These are phyloP conservation scores for Eurotiales sp. DNA, from an alignment of 2,329 filamentous ascomycete species.

Conservation along the genomic window DNA sequence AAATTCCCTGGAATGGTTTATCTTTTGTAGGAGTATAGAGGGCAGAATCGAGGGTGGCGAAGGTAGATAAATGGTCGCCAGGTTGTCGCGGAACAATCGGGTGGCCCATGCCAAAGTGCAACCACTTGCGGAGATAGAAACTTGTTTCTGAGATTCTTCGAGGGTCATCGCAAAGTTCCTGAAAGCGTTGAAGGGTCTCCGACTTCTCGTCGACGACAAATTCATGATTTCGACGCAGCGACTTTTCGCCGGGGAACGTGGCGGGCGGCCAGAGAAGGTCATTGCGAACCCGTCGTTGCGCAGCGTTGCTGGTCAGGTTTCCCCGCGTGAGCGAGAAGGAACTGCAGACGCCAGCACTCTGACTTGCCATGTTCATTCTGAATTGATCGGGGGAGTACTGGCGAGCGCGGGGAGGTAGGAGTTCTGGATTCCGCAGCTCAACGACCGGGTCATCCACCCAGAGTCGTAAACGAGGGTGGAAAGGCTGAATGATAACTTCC, in stretches of 20 bases:
- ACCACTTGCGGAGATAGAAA: conserved; percentile 74
- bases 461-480: conserved; percentile 65
- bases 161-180: conserved; percentile 29
- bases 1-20: conserved; percentile 86
- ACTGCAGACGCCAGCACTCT: conserved; percentile 53
- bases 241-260: conserved; percentile 60
- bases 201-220: conserved; percentile 29
- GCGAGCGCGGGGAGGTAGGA: conserved; percentile 10
- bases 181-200: background rate
- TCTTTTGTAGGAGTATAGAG: conserved; percentile 76
- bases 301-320: conserved; percentile 7
- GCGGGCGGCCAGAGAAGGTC: conserved; percentile 71
- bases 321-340: conserved; percentile 61
- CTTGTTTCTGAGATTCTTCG: conserved; percentile 63
- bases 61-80: conserved; percentile 54
- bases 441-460: conserved; percentile 72
- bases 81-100: conserved; percentile 28
- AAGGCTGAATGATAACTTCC: conserved; percentile 52
- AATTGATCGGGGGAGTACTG: conserved; percentile 40
- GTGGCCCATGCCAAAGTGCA: conserved; percentile 58
- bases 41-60: conserved; percentile 68
- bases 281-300: conserved; percentile 37
- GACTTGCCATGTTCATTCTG: conserved; percentile 23
- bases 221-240: conserved; percentile 30
- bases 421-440: conserved; percentile 44